phyloP scores from a whole-genome alignment of 2,329 filamentous ascomycete genomes.

The Nannizzia gypsea region DNA sequence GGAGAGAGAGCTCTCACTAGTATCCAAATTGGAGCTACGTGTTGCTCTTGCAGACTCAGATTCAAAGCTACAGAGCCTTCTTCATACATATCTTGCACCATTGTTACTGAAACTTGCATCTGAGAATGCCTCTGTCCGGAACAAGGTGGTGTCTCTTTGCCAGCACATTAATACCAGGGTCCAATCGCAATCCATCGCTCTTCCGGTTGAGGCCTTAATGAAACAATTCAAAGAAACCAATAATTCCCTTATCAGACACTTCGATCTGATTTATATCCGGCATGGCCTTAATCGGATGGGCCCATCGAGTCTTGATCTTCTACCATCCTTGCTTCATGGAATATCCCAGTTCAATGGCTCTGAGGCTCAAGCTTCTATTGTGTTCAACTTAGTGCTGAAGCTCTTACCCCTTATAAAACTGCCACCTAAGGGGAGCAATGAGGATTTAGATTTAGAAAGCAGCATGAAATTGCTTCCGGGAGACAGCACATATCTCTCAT shows the following conservation, averaged over 20 bases:
- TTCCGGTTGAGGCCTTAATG: conserved; percentile 73
- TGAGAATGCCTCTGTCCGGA: conserved; percentile 65
- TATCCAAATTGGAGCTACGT: conserved; percentile 74
- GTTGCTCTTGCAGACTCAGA: conserved; percentile 77
- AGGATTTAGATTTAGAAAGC: conserved; percentile 58
- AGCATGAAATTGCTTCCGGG: conserved; percentile 55
- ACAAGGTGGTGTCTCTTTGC: conserved; percentile 62
- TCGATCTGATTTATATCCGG: conserved; percentile 81
- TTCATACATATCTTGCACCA: conserved; percentile 68
- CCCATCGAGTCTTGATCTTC: conserved; percentile 51
- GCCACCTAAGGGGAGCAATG: conserved; percentile 64
- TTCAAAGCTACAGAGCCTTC: conserved; percentile 62
- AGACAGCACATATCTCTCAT: conserved; percentile 63
- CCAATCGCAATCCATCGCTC: conserved; percentile 52
- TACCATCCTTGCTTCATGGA: conserved; percentile 58
- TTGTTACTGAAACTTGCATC: conserved; percentile 79
- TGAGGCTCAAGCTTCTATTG: conserved; percentile 47
- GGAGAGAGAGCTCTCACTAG: conserved; percentile 60
- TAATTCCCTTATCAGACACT: conserved; percentile 66
- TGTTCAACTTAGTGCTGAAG: conserved; percentile 75
- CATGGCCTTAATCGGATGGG: conserved; percentile 59
- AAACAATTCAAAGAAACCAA: conserved; percentile 78
- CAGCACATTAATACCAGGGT: conserved; percentile 59
- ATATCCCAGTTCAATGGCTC: conserved; percentile 32
- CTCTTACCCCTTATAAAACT: conserved; percentile 55